Base-by-base conservation (phyloP, 768 basidiomycete species). In the Amanita pseudoporphyria region DNA sequence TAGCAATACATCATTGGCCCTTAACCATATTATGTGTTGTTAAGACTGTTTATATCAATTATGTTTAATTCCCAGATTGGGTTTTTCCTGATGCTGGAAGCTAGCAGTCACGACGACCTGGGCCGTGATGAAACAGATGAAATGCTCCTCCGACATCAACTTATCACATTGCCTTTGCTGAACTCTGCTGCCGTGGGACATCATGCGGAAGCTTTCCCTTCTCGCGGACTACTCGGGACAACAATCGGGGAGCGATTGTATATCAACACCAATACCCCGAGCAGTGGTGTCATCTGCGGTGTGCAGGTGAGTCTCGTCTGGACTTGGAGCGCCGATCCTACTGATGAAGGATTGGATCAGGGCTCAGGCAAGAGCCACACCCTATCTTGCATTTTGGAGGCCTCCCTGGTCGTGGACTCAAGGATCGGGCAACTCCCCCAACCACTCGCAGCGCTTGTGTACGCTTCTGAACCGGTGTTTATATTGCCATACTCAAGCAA, bases 311-410 rank as follows among this genome's bases (percentile, higher is more conserved):
- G 53, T 54, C 47, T 37, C 30, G 14, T 33, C 22, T 13, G 30
- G 36, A 3, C 38, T 30, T 22, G 16, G 9, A 7, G n/a, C 7
- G 22, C 22, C 13, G 35, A 19, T 13, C 14, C 28, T 21, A 28
- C 22, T 42, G 6, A 36, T 13, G 32, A 4, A 21, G 16, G 21
- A 24, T 3, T 40, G 13, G 12, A 41, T 14, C 40, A 56, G 55
- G 77, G 77, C 9, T 73, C 77, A 0, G 76, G 76, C 3, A 78
- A 78, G 51, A 76, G 74, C 0, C 76, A 78, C 33, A 76, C 76
- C 0, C 71, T 76, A 5, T 74, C 77, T 0, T 70, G 74, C 6
- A 49, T 78, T 0, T 54, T 78, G 0, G 78, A 79, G 50, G 71
- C 60, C 51, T 74, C 73, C 66, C 64, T 79, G 3, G 67, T 79